Percentiles rank a stretch among this genome's conserved stretches.
Evolutionary conservation across 1,139 yeast genomes (phyloP).

Genomic region (Yamadazyma mexicana): DNA sequence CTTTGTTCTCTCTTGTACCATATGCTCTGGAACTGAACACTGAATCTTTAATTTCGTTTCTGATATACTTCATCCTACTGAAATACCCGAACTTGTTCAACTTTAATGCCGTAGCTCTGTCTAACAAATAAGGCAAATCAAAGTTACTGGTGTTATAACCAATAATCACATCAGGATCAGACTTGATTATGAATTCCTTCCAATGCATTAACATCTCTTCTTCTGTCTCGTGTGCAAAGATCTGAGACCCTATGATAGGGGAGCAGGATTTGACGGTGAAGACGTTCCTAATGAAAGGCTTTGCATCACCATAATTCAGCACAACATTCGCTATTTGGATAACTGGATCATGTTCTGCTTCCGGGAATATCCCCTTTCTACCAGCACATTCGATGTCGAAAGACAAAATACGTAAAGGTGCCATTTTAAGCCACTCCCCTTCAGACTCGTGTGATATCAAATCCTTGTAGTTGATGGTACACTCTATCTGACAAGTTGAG

Average conservation of each 20-base stretch:
- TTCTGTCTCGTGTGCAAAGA: constrained; percentile 74
- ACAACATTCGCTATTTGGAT: constrained; percentile 97
- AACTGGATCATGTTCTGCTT: constrained; percentile 88
- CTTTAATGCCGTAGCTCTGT: constrained; percentile 77
- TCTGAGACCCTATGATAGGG: constrained; percentile 91
- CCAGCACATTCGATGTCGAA: constrained; percentile 99
- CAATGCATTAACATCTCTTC: constrained; percentile 80
- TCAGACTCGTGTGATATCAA: constrained; percentile 82
- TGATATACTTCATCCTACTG: constrained; percentile 67
- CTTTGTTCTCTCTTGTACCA: constrained; percentile 93
- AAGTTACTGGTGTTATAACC: constrained; percentile 95
- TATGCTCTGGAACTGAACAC: constrained; percentile 92
- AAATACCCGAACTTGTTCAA: constrained; percentile 78
- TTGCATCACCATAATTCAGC: constrained; percentile 71
- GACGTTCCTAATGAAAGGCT: constrained; percentile 91
- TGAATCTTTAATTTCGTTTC: constrained; percentile 78
- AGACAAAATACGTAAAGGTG: constrained; percentile 89
- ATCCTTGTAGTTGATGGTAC: constrained; percentile 64
- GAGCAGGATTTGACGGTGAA: constrained; percentile 91
- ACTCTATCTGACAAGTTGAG: constrained; percentile 86
- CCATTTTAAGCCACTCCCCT: constrained; percentile 92
- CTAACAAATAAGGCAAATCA: constrained; percentile 89
- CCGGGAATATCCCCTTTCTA: constrained; percentile 94
- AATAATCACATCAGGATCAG: constrained; percentile 94
- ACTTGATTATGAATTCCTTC: constrained; percentile 79